Conservation (phyloP, 768 basidiomycete genomes). For the Tulasnella sp. region DNA sequence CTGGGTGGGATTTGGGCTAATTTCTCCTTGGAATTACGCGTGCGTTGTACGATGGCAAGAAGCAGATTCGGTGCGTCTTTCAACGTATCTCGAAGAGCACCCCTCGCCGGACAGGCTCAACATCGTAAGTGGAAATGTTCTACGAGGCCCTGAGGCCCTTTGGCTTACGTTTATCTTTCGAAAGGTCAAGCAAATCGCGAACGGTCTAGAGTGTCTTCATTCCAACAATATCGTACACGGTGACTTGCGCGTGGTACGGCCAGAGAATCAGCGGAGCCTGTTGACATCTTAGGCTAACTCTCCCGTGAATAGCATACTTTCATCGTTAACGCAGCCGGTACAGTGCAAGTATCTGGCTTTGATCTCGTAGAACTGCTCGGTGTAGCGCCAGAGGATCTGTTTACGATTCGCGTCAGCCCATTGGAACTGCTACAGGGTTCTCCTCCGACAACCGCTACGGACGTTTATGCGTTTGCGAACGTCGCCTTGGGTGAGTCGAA, state of each 20-base stretch:
- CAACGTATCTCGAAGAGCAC: not conserved
- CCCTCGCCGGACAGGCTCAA: not conserved
- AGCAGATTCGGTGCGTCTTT: not conserved
- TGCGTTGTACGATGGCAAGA: not conserved
- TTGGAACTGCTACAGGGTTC: not conserved
- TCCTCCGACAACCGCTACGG: not conserved
- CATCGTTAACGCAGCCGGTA: not conserved
- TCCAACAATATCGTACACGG: not conserved
- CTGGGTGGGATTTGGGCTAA: not conserved
- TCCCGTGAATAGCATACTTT: not conserved
- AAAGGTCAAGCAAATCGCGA: constrained; percentile 4
- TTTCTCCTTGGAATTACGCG: not conserved
- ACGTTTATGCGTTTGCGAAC: not conserved
- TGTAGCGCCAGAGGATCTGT: not conserved
- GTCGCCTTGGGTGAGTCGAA: not conserved
- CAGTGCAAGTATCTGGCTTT: not conserved
- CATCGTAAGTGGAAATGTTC: not conserved
- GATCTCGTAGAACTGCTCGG: not conserved
- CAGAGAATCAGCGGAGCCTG: not conserved
- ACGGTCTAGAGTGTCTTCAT: not conserved
- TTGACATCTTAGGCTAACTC: not conserved
- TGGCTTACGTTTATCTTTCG: not conserved
- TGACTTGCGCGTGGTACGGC: not conserved
- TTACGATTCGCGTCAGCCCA: not conserved
- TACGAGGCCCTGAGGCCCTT: not conserved